phyloP scores from a whole-genome alignment of 768 basidiomycete species.

The Termitomyces sp. region DNA sequence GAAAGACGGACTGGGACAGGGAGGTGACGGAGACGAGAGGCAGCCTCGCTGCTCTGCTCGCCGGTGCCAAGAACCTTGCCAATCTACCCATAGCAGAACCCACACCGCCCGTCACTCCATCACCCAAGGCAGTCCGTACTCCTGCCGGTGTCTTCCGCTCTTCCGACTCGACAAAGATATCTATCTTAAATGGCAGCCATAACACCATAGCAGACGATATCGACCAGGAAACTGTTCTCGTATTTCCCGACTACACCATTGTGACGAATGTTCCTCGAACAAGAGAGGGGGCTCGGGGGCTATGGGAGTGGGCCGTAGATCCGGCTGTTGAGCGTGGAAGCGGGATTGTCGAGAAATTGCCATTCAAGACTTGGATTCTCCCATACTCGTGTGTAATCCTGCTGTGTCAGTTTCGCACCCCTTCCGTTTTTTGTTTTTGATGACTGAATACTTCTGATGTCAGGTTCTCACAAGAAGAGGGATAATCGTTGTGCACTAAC shows the following conservation, averaged over 20 bases:
- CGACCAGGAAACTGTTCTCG: constrained; percentile 73
- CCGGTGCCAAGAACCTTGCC: constrained; percentile 31
- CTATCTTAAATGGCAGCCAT: constrained; percentile 85
- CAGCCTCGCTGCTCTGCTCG: constrained; percentile 67
- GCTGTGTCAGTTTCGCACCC: constrained; percentile 60
- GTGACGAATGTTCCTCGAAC: constrained; percentile 71
- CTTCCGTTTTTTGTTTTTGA: constrained; percentile 9
- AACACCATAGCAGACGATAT: constrained; percentile 64
- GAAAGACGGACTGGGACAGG: constrained; percentile 83
- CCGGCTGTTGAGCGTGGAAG: constrained; percentile 54
- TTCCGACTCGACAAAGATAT: constrained; percentile 52
- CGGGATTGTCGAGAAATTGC: constrained; percentile 38
- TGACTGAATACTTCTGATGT: neutral
- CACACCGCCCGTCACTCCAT: constrained; percentile 23
- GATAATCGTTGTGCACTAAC: constrained; percentile 92
- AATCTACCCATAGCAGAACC: constrained; percentile 27
- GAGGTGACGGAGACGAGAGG: constrained; percentile 72
- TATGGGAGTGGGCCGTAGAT: constrained; percentile 67
- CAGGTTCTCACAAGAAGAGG: constrained; percentile 90
- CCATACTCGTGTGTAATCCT: constrained; percentile 91
- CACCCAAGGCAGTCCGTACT: constrained; percentile 29
- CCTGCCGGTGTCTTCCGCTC: constrained; percentile 59
- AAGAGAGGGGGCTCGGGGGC: constrained; percentile 59
- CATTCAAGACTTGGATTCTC: constrained; percentile 70
- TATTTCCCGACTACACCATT: constrained; percentile 91